A percentile compares a stretch with the other conserved stretches of the same genome.
phyloP scores from a whole-genome alignment of 2,329 filamentous ascomycete genomes.

The Phaeomoniella chlamydospora region DNA sequence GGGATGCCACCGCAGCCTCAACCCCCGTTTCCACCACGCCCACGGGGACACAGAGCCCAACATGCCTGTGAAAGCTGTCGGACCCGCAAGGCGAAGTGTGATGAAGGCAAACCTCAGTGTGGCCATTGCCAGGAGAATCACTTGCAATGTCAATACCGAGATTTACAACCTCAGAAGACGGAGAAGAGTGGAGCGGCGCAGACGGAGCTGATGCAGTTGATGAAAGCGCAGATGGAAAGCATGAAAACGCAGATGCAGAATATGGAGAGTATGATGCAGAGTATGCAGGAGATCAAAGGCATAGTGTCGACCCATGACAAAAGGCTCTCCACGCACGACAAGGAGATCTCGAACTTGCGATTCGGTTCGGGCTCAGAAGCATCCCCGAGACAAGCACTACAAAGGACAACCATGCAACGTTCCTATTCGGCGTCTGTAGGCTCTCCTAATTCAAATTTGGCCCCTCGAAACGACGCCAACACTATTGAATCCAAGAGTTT shows the following conservation, averaged over 20 bases:
- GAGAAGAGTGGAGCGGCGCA: conserved; percentile 14
- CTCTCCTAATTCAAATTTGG: no score
- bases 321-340: background rate
- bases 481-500: no score
- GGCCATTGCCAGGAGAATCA: conserved; percentile 77
- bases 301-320: no score
- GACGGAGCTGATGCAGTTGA: conserved; percentile 3
- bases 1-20: background rate
- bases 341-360: background rate
- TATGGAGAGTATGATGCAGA: background rate
- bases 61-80: conserved; percentile 87
- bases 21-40: background rate
- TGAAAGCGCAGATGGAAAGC: conserved; percentile 4
- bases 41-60: conserved; percentile 6
- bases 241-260: background rate
- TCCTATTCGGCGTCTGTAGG: no score
- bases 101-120: conserved; percentile 71
- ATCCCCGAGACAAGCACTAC: conserved; percentile 2
- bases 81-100: conserved; percentile 78
- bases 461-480: no score
- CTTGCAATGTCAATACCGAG: conserved; percentile 73
- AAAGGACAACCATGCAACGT: background rate
- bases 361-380: background rate
- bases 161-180: conserved; percentile 83
- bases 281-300: no score